A percentile compares a stretch with the other conserved stretches of the same genome.
Evolutionary conservation across 306 rosid genomes (phyloP).

Genomic region (Abrus precatorius): DNA sequence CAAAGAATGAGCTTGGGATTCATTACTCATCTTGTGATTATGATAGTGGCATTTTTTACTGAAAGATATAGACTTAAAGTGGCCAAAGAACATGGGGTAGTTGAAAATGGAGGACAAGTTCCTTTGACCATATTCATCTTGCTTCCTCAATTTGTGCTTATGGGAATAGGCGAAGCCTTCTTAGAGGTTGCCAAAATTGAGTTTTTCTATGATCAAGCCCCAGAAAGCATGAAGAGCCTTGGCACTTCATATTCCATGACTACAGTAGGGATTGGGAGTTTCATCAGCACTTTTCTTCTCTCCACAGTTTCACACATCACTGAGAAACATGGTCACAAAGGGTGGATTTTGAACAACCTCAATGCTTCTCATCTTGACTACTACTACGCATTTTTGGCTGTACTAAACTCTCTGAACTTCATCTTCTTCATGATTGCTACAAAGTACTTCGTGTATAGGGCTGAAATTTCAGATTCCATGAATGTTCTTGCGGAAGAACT

Average conservation of each 20-base stretch:
- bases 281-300: constrained; percentile 69
- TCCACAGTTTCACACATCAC: constrained; percentile 60
- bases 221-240: constrained; percentile 80
- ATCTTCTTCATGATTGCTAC: constrained; percentile 57
- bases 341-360: constrained; percentile 76
- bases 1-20: constrained; percentile 78
- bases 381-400: constrained; percentile 61
- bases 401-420: constrained; percentile 59
- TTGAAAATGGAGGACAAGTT: constrained; percentile 47
- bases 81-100: constrained; percentile 46
- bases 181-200: constrained; percentile 72
- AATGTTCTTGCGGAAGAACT: constrained; percentile 58
- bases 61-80: constrained; percentile 69
- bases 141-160: constrained; percentile 69
- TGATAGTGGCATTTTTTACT: constrained; percentile 58
- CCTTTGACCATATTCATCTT: constrained; percentile 71
- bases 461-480: constrained; percentile 75
- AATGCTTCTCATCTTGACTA: constrained; percentile 73
- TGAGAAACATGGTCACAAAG: constrained; percentile 48
- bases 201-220: constrained; percentile 85
- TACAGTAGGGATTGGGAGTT: constrained; percentile 69
- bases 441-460: constrained; percentile 67
- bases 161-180: constrained; percentile 70
- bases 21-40: constrained; percentile 55
- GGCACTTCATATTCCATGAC: constrained; percentile 74